Percentiles rank a stretch among this genome's conserved stretches.
Evolutionary conservation across 1,139 yeast species (phyloP).

Genomic region (Tardiomyces blankii): DNA sequence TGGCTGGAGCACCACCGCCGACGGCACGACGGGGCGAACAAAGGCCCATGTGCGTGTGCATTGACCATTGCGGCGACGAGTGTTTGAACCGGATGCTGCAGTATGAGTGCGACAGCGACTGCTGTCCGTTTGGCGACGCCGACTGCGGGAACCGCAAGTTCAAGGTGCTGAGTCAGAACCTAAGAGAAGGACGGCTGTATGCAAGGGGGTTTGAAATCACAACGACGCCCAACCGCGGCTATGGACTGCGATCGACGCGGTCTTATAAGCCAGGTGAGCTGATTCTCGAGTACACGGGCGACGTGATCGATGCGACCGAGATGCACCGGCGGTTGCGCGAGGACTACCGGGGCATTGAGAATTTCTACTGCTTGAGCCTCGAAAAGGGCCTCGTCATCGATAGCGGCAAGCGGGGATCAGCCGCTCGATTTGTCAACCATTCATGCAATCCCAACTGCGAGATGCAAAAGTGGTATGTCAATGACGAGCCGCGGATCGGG

Average conservation of each 20-base stretch:
- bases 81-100: conserved; percentile 26
- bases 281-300: conserved; percentile 36
- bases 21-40: conserved; percentile 8
- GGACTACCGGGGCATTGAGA: conserved; percentile 15
- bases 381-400: conserved; percentile 31
- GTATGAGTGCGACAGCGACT: conserved; percentile 26
- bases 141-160: conserved; percentile 32
- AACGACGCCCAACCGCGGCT: conserved; percentile 24
- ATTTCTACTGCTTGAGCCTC: conserved; percentile 28
- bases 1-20: conserved; percentile 16
- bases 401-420: conserved; percentile 30
- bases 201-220: conserved; percentile 7
- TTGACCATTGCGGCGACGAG: conserved; percentile 23
- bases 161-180: conserved; percentile 10
- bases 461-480: conserved; percentile 34
- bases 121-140: conserved; percentile 24
- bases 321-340: conserved; percentile 22
- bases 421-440: conserved; percentile 34
- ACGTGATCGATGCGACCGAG: conserved; percentile 27
- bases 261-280: conserved; percentile 27
- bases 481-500: conserved; percentile 31
- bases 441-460: conserved; percentile 33
- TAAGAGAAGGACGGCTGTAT: conserved; percentile 1
- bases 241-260: conserved; percentile 28
- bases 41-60: conserved; percentile 22